Evolutionary conservation across 345 rosid species (phyloP).

Genomic region (Schrenkiella parvula): DNA sequence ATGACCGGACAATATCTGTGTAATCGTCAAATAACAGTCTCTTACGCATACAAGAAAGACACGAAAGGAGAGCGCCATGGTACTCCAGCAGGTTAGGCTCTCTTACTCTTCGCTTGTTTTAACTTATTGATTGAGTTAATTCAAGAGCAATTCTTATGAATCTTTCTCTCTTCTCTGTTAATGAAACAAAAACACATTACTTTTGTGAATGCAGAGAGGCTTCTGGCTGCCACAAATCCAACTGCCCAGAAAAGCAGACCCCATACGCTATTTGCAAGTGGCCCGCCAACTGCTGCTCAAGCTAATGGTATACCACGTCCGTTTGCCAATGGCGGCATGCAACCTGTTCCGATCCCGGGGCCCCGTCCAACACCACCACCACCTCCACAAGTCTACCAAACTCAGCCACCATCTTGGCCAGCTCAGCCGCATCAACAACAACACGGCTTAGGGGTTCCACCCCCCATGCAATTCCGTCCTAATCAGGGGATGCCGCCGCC

Average conservation of each 20-base stretch:
- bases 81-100: slow-evolving; percentile 86
- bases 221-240: slow-evolving; percentile 95
- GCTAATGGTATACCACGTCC: slow-evolving; percentile 76
- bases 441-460: slow-evolving; percentile 61
- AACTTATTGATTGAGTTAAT: background rate
- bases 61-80: slow-evolving; percentile 99
- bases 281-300: slow-evolving; percentile 71
- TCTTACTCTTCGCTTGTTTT: background rate
- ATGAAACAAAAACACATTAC: background rate
- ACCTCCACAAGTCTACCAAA: slow-evolving; percentile 53
- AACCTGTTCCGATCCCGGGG: slow-evolving; percentile 46
- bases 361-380: slow-evolving; percentile 79
- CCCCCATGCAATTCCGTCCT: slow-evolving; percentile 68
- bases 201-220: slow-evolving; percentile 64
- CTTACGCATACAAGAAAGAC: slow-evolving; percentile 97
- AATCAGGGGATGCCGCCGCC: slow-evolving; percentile 71
- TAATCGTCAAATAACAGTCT: slow-evolving; percentile 94
- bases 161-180: background rate
- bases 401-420: slow-evolving; percentile 67
- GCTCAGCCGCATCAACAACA: slow-evolving; percentile 61
- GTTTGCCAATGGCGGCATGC: slow-evolving; percentile 55
- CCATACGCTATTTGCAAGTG: slow-evolving; percentile 89
- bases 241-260: slow-evolving; percentile 81
- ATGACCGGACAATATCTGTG: slow-evolving; percentile 97
- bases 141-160: background rate